phyloP scores from a whole-genome alignment of 306 rosid species.

The Potentilla sterilis region DNA sequence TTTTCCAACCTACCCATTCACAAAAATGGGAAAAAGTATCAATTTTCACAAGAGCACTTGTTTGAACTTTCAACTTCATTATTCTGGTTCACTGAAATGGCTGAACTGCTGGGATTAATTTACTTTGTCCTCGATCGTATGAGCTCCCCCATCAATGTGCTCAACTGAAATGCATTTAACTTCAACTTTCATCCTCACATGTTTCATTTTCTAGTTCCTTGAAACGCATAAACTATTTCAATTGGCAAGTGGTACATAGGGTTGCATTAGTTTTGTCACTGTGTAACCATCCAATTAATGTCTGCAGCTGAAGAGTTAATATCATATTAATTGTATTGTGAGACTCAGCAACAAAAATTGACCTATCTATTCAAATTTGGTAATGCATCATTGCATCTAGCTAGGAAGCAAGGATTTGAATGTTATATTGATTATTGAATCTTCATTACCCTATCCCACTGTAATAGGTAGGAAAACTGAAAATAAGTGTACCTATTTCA shows the following conservation, averaged over 20 bases:
- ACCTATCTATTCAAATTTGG: not conserved
- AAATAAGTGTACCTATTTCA: too few relatives aligned
- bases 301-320: not conserved
- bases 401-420: not conserved
- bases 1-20: not conserved
- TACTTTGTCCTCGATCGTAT: not conserved
- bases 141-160: slow-evolving; percentile 10
- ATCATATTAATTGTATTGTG: not conserved
- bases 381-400: not conserved
- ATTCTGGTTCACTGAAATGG: not conserved
- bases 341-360: not conserved
- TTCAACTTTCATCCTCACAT: not conserved
- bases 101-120: not conserved
- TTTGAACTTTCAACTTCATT: not conserved
- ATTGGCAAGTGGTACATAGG: not conserved
- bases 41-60: not conserved
- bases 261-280: not conserved
- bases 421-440: not conserved
- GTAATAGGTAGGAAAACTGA: too few relatives aligned
- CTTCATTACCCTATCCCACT: not conserved
- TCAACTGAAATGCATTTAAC: slow-evolving; percentile 1
- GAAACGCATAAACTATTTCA: not conserved
- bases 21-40: not conserved
- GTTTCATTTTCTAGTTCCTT: not conserved
- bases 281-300: slow-evolving; percentile 3